These are phyloP conservation scores for Kwoniella shivajii DNA, from an alignment of 1,284 basidiomycete species.

Conservation along the genomic window DNA sequence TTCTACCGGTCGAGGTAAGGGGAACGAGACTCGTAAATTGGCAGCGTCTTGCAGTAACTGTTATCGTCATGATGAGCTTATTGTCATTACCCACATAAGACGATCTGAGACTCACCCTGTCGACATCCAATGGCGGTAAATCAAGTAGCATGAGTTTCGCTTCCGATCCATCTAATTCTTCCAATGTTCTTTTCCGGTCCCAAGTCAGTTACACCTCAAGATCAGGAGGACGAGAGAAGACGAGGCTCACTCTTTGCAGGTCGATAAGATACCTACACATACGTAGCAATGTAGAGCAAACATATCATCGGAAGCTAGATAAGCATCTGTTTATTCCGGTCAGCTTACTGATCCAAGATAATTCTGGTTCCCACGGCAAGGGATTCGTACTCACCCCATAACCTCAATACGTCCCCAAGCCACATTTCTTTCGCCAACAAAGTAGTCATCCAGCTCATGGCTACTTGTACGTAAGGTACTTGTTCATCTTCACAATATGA, in stretches of 20 bases:
- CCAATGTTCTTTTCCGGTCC: conserved; percentile 35
- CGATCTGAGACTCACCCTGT: conserved; percentile 35
- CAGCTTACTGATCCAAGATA: neutral
- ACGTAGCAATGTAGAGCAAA: conserved; percentile 52
- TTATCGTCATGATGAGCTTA: no score
- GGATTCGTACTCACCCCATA: conserved; percentile 44
- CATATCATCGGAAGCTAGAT: conserved; percentile 50
- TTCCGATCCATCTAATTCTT: conserved; percentile 50
- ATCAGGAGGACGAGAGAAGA: neutral
- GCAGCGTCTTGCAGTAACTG: conserved; percentile 49
- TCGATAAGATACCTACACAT: conserved; percentile 49
- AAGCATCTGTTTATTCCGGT: conserved; percentile 36
- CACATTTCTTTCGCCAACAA: conserved; percentile 51
- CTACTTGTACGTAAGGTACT: conserved; percentile 47
- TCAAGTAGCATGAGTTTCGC: conserved; percentile 52
- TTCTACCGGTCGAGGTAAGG: conserved; percentile 37
- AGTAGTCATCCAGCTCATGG: conserved; percentile 48
- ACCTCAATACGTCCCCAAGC: conserved; percentile 46
- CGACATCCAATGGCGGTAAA: conserved; percentile 51
- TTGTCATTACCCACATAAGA: neutral
- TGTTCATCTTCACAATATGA: conserved; percentile 54
- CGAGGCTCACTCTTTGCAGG: conserved; percentile 48
- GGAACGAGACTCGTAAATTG: conserved; percentile 40
- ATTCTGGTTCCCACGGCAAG: neutral
- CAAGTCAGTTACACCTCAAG: neutral